phyloP scores from a whole-genome alignment of 2,329 filamentous ascomycete genomes.

The Paramyrothecium sp. region DNA sequence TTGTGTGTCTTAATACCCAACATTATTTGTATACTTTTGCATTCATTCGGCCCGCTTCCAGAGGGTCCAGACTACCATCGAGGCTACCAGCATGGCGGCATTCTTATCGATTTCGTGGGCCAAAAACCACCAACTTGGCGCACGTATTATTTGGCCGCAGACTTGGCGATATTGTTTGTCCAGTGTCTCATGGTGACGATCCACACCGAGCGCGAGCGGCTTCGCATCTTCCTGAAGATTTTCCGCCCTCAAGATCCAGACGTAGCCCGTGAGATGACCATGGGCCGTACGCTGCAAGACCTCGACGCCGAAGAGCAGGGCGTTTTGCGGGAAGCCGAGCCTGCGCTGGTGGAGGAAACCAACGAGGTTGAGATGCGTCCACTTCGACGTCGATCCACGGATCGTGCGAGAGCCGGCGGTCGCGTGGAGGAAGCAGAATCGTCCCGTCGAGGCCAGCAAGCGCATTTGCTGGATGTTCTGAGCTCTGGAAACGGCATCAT shows the following conservation, averaged over 20 bases:
- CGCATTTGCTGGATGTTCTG: conserved; percentile 46
- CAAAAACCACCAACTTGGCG: conserved; percentile 61
- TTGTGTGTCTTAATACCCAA: conserved; percentile 59
- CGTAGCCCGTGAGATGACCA: conserved; percentile 20
- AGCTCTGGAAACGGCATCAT: conserved; percentile 55
- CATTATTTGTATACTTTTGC: conserved; percentile 58
- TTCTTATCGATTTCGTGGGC: conserved; percentile 67
- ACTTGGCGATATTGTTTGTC: conserved; percentile 53
- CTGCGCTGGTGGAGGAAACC: conserved; percentile 31
- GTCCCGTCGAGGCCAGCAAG: conserved; percentile 4
- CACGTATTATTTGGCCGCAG: conserved; percentile 53
- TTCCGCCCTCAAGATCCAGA: conserved; percentile 31
- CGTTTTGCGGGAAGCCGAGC: conserved; percentile 38
- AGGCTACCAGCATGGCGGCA: conserved; percentile 66
- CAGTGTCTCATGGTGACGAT: conserved; percentile 66
- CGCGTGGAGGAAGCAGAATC: conserved; percentile 24
- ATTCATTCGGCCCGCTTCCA: conserved; percentile 54
- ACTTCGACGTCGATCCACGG: conserved; percentile 2
- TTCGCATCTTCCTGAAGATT: conserved; percentile 47
- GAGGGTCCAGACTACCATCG: conserved; percentile 58
- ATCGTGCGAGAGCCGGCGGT: conserved; percentile 16
- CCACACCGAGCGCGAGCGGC: conserved; percentile 57
- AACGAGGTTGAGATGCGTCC: conserved; percentile 47
- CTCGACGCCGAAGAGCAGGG: conserved; percentile 58
- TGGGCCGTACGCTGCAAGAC: conserved; percentile 40